phyloP scores from a whole-genome alignment of 768 basidiomycete species.

The Mycena alexandri region DNA sequence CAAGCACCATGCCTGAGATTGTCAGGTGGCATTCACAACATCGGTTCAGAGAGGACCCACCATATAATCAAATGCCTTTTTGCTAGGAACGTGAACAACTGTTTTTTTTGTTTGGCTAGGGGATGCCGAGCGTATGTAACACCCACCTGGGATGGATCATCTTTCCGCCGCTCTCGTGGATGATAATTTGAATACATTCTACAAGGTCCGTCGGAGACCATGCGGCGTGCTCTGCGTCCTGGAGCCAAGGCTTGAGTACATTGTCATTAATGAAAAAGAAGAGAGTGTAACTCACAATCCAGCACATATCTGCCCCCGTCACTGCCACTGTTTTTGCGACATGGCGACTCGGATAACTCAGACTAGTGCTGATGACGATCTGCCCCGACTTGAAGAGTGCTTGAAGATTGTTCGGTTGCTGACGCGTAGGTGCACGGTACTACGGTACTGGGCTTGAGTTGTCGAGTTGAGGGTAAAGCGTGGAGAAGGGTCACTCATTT shows the following conservation, averaged over 20 bases:
- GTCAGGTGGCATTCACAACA: background rate
- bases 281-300: conserved; percentile 23
- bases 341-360: conserved; percentile 29
- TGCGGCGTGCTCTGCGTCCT: conserved; percentile 34
- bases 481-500: conserved; percentile 9
- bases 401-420: conserved; percentile 25
- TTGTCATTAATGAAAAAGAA: background rate
- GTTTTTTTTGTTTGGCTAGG: too few species aligned
- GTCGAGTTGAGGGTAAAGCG: conserved; percentile 25
- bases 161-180: conserved; percentile 29
- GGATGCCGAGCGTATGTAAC: too few species aligned
- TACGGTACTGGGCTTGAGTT: conserved; percentile 10
- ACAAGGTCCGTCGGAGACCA: conserved; percentile 16
- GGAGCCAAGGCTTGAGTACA: too few species aligned
- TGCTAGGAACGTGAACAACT: conserved; percentile 29
- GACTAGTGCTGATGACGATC: conserved; percentile 12
- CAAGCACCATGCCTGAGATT: conserved; percentile 25
- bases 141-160: conserved; percentile 28
- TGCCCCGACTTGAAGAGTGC: conserved; percentile 24
- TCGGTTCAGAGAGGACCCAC: conserved; percentile 2
- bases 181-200: conserved; percentile 34
- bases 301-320: conserved; percentile 32
- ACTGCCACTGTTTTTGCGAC: conserved; percentile 30
- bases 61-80: conserved; percentile 34
- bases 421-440: conserved; percentile 20